Evolutionary conservation across 192 early-diverging fungal genomes (phyloP).

Genomic region (Podila minutissima): DNA sequence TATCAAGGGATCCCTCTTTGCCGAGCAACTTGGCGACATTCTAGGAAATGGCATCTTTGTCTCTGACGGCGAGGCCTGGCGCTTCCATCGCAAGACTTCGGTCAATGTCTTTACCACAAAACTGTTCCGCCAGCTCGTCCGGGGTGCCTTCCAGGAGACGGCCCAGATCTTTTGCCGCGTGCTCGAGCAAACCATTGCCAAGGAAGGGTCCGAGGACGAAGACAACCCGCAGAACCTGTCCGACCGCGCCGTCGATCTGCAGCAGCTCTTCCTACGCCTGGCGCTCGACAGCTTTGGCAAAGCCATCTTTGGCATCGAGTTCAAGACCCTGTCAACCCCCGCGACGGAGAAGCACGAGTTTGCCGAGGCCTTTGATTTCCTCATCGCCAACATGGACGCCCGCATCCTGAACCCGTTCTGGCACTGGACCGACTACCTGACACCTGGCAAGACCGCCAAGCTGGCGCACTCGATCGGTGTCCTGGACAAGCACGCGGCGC

Average conservation of each 20-base stretch:
- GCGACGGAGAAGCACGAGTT: constrained; percentile 21
- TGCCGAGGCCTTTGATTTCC: constrained; percentile 31
- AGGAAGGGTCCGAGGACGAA: too few relatives aligned
- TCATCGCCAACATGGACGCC: too few relatives aligned
- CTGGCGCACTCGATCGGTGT: background rate
- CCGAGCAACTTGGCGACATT: too few relatives aligned
- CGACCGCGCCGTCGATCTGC: constrained; percentile 28
- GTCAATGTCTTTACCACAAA: background rate
- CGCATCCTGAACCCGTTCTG: too few relatives aligned
- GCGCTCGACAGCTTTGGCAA: constrained; percentile 32
- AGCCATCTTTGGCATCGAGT: constrained; percentile 13
- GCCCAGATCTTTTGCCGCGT: background rate
- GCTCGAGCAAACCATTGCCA: background rate
- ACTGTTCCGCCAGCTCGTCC: background rate
- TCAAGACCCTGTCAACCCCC: background rate
- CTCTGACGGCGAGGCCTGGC: too few relatives aligned
- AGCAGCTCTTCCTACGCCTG: constrained; percentile 39
- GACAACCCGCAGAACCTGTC: background rate
- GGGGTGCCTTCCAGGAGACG: background rate
- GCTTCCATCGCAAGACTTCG: constrained; percentile 36
- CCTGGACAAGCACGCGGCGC: background rate
- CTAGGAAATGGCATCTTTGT: too few relatives aligned
- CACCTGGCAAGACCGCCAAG: background rate
- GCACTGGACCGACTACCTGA: background rate
- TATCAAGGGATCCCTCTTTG: too few relatives aligned